Evolutionary conservation across 768 basidiomycete species (phyloP).

Genomic region (Lactifluus echinatus): DNA sequence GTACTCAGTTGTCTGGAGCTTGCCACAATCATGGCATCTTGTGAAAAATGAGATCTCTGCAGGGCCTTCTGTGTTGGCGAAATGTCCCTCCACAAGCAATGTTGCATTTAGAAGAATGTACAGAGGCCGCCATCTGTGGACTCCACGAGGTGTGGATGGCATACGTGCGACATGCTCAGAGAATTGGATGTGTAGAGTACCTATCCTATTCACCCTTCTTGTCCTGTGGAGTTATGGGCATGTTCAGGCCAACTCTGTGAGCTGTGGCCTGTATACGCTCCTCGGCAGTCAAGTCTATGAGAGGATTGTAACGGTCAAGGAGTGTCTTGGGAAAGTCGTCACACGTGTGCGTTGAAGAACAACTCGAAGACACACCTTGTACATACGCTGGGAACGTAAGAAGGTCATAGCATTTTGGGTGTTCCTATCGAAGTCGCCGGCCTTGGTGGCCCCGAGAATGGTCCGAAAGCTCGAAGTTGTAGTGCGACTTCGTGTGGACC

Average conservation of each 20-base stretch:
- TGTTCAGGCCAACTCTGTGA: constrained; percentile 76
- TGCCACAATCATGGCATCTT: not conserved
- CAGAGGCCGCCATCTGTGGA: not conserved
- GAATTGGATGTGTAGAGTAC: not conserved
- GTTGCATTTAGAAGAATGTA: not conserved
- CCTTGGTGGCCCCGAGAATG: constrained; percentile 34
- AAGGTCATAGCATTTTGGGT: constrained; percentile 57
- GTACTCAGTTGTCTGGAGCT: not conserved
- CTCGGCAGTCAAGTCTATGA: constrained; percentile 66
- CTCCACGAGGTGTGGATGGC: not conserved
- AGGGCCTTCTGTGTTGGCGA: not conserved
- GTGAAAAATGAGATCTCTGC: not conserved
- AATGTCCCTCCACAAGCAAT: not conserved
- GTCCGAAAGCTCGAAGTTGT: constrained; percentile 46
- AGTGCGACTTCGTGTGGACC: constrained; percentile 31
- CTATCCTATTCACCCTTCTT: constrained; percentile 17
- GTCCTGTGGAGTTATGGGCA: constrained; percentile 46
- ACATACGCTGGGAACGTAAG: constrained; percentile 59
- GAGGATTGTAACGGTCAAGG: constrained; percentile 82
- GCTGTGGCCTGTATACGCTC: constrained; percentile 83
- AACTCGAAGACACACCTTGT: constrained; percentile 51
- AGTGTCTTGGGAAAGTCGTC: constrained; percentile 42
- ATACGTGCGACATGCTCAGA: not conserved
- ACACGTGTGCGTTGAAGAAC: not conserved
- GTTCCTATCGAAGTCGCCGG: constrained; percentile 34